phyloP scores from a whole-genome alignment of 192 early-diverging fungal genomes.

The Mortierella alpina region DNA sequence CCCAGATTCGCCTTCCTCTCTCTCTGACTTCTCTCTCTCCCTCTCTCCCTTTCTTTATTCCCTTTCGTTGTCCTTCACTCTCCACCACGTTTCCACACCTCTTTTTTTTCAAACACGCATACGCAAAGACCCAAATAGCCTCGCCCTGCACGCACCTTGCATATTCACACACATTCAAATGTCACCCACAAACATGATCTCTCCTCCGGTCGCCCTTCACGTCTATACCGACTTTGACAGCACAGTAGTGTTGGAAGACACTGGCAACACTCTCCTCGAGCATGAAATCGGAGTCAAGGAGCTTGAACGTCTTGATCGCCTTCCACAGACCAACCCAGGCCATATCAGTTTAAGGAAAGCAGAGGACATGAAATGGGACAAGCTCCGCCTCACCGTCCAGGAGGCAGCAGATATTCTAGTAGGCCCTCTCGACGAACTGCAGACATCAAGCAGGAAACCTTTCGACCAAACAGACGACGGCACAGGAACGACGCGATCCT shows the following conservation, averaged over 20 bases:
- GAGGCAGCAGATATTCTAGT: slow-evolving; percentile 43
- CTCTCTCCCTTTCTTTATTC: not conserved
- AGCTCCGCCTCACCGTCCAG: slow-evolving; percentile 8
- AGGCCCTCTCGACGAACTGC: slow-evolving; percentile 2
- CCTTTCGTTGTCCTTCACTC: not conserved
- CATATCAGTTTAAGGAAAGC: slow-evolving; percentile 22
- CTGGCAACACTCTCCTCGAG: slow-evolving; percentile 15
- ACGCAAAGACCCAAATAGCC: not conserved
- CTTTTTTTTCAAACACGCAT: not conserved
- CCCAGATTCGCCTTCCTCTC: not conserved
- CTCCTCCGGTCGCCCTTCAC: slow-evolving; percentile 1
- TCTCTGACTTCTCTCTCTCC: not conserved
- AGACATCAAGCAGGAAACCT: not conserved
- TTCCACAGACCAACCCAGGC: slow-evolving; percentile 23
- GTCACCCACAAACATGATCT: slow-evolving; percentile 13
- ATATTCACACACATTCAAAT: not conserved
- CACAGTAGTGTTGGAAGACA: slow-evolving; percentile 27
- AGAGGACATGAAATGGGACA: slow-evolving; percentile 48
- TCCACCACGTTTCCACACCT: not conserved
- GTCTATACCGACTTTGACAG: slow-evolving; percentile 44
- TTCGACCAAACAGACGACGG: slow-evolving; percentile 1
- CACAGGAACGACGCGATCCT: not conserved
- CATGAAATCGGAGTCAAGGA: slow-evolving; percentile 28
- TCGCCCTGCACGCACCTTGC: not conserved
- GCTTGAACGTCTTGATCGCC: slow-evolving; percentile 21